phyloP scores from a whole-genome alignment of 2,329 filamentous ascomycete genomes.

The Dothideomycetidae sp. region DNA sequence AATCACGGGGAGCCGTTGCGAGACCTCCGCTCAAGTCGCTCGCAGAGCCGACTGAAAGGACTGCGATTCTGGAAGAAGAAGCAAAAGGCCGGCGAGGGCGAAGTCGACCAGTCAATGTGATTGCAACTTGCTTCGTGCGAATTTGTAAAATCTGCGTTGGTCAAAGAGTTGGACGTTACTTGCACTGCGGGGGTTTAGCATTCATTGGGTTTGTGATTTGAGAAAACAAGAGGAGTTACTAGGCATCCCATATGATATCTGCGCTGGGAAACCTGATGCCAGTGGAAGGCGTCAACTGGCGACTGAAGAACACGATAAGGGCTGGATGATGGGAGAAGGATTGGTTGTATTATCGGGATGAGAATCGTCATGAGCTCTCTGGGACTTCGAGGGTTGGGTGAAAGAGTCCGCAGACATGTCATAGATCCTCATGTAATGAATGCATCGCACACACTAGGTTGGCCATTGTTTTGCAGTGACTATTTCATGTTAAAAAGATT shows the following conservation, averaged over 20 bases:
- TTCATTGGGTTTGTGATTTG: not conserved
- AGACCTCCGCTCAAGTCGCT: conserved; percentile 18
- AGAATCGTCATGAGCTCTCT: not conserved
- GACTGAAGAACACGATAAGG: not conserved
- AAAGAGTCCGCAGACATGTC: not conserved
- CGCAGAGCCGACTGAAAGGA: conserved; percentile 22
- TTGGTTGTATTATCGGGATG: not conserved
- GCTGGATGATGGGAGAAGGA: not conserved
- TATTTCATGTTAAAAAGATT: no score
- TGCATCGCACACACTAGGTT: not conserved
- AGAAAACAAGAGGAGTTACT: not conserved
- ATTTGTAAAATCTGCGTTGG: no score
- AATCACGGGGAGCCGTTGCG: not conserved
- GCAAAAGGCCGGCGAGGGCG: no score
- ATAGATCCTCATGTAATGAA: not conserved
- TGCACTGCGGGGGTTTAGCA: not conserved
- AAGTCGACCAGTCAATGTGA: no score
- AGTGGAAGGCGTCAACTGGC: not conserved
- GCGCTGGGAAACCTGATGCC: not conserved
- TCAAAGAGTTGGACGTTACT: not conserved
- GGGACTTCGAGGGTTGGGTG: not conserved
- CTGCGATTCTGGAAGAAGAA: conserved; percentile 26
- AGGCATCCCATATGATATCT: not conserved
- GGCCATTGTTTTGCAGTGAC: no score
- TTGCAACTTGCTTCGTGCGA: no score